phyloP scores from a whole-genome alignment of 2,329 filamentous ascomycete genomes.

The Xylariaceae sp. region DNA sequence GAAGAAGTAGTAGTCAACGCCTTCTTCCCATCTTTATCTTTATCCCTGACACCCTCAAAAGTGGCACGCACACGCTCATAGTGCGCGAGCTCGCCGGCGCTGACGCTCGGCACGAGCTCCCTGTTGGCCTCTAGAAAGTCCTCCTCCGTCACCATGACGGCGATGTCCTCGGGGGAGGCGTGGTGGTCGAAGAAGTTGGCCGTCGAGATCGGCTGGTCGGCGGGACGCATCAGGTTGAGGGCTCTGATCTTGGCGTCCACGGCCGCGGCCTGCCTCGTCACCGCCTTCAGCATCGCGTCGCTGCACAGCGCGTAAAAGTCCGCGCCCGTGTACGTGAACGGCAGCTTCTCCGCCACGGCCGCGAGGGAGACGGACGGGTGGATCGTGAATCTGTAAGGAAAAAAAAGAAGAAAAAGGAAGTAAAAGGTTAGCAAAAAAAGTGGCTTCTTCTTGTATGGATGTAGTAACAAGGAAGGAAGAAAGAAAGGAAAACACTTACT shows the following conservation, averaged over 20 bases:
- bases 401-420: too few species aligned
- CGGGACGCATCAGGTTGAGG: constrained; percentile 51
- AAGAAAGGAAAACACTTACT: too few species aligned
- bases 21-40: constrained; percentile 38
- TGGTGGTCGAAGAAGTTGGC: constrained; percentile 96
- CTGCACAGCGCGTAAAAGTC: constrained; percentile 97
- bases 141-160: constrained; percentile 80
- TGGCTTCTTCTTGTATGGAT: too few species aligned
- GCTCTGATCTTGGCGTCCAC: constrained; percentile 78
- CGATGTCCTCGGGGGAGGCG: constrained; percentile 73
- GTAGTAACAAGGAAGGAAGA: too few species aligned
- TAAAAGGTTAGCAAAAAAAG: too few species aligned
- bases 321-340: constrained; percentile 94
- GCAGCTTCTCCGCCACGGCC: constrained; percentile 68
- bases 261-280: constrained; percentile 78
- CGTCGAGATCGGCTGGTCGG: constrained; percentile 64
- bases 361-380: constrained; percentile 71
- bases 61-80: constrained; percentile 77
- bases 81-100: constrained; percentile 83
- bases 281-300: constrained; percentile 97
- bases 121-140: constrained; percentile 78
- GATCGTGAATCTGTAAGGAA: constrained; percentile 79
- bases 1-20: not conserved
- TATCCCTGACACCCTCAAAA: constrained; percentile 65
- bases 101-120: constrained; percentile 91